phyloP scores from a whole-genome alignment of 1,284 basidiomycete genomes.

The Anthracocystis walkeri region DNA sequence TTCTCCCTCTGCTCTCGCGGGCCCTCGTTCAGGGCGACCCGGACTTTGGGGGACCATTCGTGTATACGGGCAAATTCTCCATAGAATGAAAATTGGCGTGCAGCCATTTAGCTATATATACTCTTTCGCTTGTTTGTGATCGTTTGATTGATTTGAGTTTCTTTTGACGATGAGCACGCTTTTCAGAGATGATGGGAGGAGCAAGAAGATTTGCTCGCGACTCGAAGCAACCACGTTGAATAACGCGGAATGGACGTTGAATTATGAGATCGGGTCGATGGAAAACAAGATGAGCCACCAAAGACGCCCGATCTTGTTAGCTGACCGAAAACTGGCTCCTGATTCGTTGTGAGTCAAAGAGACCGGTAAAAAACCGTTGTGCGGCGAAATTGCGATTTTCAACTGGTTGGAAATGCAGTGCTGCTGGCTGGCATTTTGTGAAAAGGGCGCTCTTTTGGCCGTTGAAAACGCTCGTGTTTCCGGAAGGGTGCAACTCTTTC shows the following conservation, averaged over 20 bases:
- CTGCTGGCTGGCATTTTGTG: slow-evolving; percentile 1
- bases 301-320: not conserved
- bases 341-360: slow-evolving; percentile 25
- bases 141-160: not conserved
- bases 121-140: not conserved
- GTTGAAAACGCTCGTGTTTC: slow-evolving; percentile 29
- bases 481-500: slow-evolving; percentile 12
- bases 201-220: not conserved
- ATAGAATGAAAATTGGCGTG: slow-evolving; percentile 25
- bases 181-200: not conserved
- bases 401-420: not conserved
- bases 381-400: not conserved
- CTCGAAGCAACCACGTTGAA: not conserved
- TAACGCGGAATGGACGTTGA: not conserved
- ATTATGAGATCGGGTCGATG: not conserved
- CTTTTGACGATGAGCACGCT: not conserved
- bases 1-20: slow-evolving; percentile 27
- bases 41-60: slow-evolving; percentile 44
- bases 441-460: slow-evolving; percentile 7
- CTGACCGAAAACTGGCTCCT: slow-evolving; percentile 28
- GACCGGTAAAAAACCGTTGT: not conserved
- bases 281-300: not conserved
- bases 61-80: slow-evolving; percentile 40
- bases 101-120: slow-evolving; percentile 12
- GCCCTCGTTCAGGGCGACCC: slow-evolving; percentile 22